A percentile compares a stretch with the other conserved stretches of the same genome.
These are phyloP conservation scores for Acacia confusa DNA, from an alignment of 306 rosid genomes.

Conservation along the genomic window DNA sequence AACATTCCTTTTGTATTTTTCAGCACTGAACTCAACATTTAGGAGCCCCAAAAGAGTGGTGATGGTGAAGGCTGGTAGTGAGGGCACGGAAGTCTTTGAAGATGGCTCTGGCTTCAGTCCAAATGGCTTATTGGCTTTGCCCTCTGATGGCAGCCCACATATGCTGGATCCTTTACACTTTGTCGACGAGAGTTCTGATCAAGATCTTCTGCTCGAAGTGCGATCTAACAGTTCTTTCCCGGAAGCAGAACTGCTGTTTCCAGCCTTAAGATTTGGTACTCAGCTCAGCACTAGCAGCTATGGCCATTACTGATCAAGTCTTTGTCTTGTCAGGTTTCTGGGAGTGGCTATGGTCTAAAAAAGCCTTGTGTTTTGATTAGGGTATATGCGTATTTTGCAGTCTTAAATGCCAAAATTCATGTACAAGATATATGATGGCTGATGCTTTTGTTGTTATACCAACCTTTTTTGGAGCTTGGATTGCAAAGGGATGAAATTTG, in stretches of 20 bases:
- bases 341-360: constrained; percentile 24
- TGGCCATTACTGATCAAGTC: constrained; percentile 48
- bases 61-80: constrained; percentile 51
- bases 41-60: constrained; percentile 79
- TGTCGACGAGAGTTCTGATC: constrained; percentile 72
- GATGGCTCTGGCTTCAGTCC: constrained; percentile 86
- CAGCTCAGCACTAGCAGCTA: constrained; percentile 78
- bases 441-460: constrained; percentile 46
- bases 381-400: constrained; percentile 43
- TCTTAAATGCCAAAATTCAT: constrained; percentile 43
- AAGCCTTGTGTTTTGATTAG: constrained; percentile 41
- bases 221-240: constrained; percentile 82
- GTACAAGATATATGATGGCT: constrained; percentile 68
- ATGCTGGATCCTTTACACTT: constrained; percentile 64
- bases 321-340: constrained; percentile 22
- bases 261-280: constrained; percentile 54
- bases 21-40: constrained; percentile 74
- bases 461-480: constrained; percentile 44
- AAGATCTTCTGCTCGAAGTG: constrained; percentile 78
- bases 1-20: constrained; percentile 34
- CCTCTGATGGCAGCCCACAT: constrained; percentile 58
- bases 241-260: constrained; percentile 84
- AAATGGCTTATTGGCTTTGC: constrained; percentile 70
- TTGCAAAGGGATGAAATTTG: constrained; percentile 57
- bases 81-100: constrained; percentile 64